Evolutionary conservation across 495 filamentous ascomycete genomes (phyloP).

Genomic region (Penicillium lividum): DNA sequence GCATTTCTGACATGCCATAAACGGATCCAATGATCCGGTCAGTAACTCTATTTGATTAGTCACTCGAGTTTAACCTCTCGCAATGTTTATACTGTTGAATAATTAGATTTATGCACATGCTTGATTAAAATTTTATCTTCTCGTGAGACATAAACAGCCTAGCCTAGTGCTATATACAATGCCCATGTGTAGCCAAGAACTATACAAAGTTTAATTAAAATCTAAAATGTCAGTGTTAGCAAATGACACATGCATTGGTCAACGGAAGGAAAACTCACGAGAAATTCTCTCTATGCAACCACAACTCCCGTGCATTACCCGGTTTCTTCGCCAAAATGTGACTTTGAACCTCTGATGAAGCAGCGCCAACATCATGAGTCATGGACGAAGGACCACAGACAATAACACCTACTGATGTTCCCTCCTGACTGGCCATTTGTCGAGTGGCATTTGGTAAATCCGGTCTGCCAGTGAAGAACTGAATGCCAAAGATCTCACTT

Average conservation of each 20-base stretch:
- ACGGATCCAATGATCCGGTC: no score
- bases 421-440: constrained; percentile 9
- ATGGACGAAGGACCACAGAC: constrained; percentile 26
- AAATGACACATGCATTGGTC: neutral
- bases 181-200: no score
- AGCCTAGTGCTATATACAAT: no score
- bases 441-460: constrained; percentile 12
- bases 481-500: constrained; percentile 16
- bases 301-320: constrained; percentile 20
- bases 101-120: no score
- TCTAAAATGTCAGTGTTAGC: no score
- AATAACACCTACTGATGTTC: constrained; percentile 16
- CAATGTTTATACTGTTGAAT: no score
- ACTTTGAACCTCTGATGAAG: constrained; percentile 16
- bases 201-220: no score
- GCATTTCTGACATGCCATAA: no score
- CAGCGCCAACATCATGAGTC: constrained; percentile 22
- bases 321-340: constrained; percentile 15
- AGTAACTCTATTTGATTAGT: no score
- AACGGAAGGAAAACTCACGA: constrained; percentile 18
- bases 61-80: no score
- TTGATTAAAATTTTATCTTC: no score
- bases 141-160: no score
- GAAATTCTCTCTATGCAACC: constrained; percentile 27
- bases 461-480: constrained; percentile 18